A percentile compares a stretch with the other conserved stretches of the same genome.
phyloP scores from a whole-genome alignment of 495 filamentous ascomycete genomes.

The Tuber aestivum region DNA sequence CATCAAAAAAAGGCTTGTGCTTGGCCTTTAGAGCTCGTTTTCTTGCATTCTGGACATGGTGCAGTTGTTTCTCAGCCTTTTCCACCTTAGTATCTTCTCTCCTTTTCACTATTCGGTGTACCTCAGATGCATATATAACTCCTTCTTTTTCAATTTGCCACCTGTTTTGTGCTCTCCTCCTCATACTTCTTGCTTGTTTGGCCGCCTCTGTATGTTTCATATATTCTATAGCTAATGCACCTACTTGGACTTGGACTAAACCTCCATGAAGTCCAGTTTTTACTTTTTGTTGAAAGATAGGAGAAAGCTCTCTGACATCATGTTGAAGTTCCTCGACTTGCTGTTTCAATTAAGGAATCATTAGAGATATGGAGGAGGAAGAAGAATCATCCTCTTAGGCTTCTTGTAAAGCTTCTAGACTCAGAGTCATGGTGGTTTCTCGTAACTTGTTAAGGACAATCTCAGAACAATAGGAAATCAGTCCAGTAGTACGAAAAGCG shows the following conservation, averaged over 20 bases:
- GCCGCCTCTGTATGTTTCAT: background rate
- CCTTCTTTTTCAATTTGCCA: background rate
- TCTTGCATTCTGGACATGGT: background rate
- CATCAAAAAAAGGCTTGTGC: conserved; percentile 4
- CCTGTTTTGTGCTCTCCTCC: background rate
- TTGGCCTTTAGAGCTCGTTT: background rate
- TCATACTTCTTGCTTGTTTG: background rate
- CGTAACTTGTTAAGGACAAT: background rate
- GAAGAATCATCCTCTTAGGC: too few species aligned
- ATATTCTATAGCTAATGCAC: background rate
- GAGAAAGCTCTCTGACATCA: background rate
- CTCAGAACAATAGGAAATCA: background rate
- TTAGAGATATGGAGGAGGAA: too few species aligned
- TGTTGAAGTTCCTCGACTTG: too few species aligned
- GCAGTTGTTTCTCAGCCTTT: background rate
- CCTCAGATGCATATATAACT: background rate
- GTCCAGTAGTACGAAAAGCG: background rate
- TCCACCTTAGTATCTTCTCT: conserved; percentile 9
- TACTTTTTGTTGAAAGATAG: background rate
- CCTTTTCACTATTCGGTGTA: background rate
- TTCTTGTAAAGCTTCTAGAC: too few species aligned
- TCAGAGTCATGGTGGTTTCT: too few species aligned
- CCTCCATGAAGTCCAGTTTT: background rate
- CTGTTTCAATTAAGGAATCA: background rate
- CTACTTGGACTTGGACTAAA: background rate